Evolutionary conservation across 306 rosid species (phyloP).

Genomic region (Quercus parvula): DNA sequence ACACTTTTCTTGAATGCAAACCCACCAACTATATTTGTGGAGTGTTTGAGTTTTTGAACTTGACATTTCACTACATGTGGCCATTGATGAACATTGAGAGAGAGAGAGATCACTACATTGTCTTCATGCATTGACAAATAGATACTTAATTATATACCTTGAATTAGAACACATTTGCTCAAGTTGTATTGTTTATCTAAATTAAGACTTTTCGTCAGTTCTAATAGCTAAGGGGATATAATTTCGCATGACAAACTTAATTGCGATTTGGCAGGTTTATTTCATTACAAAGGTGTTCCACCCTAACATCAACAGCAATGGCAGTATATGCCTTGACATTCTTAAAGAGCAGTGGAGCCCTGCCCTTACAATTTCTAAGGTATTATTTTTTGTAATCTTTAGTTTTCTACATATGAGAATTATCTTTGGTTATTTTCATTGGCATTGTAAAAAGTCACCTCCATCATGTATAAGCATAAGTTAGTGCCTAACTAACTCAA

Average conservation of each 20-base stretch:
- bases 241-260: not conserved
- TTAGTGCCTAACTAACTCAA: too few species aligned
- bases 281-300: constrained; percentile 54
- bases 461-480: not conserved
- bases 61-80: too few species aligned
- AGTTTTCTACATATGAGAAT: not conserved
- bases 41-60: too few species aligned
- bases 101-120: not conserved
- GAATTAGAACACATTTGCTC: too few species aligned
- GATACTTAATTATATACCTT: not conserved
- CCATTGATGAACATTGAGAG: not conserved
- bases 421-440: not conserved
- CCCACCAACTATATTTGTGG: too few species aligned
- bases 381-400: not conserved
- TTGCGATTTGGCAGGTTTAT: constrained; percentile 38
- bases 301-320: constrained; percentile 58
- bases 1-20: too few species aligned
- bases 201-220: too few species aligned
- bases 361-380: constrained; percentile 32
- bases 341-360: constrained; percentile 40
- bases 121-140: not conserved
- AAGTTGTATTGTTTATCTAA: too few species aligned
- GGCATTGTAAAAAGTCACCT: not conserved
- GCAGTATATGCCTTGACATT: constrained; percentile 52
- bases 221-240: not conserved